These are phyloP conservation scores for Planoprotostelium fungivorum DNA, from an alignment of 78 protist species.

Conservation along the genomic window DNA sequence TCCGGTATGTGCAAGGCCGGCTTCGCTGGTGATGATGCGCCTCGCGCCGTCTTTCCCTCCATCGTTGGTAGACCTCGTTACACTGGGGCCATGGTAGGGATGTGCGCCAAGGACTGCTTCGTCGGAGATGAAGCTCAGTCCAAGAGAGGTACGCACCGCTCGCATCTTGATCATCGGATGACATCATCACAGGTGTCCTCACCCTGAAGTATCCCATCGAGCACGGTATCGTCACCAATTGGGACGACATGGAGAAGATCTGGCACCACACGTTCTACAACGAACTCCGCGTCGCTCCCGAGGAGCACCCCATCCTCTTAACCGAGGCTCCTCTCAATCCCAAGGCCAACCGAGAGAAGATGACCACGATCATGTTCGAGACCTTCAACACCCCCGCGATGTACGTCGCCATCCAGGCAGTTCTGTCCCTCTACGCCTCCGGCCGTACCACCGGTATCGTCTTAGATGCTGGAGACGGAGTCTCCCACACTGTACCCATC, in stretches of 20 bases:
- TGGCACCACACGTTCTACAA: too few species aligned
- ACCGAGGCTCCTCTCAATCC: too few species aligned
- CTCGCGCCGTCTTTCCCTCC: conserved; percentile 81
- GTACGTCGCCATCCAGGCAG: too few species aligned
- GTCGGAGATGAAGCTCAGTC: too few species aligned
- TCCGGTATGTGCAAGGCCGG: conserved; percentile 76
- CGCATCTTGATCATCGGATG: conserved; percentile 78
- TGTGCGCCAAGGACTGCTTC: conserved; percentile 80
- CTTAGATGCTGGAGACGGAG: conserved; percentile 97
- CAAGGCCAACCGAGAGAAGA: too few species aligned
- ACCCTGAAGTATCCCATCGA: too few species aligned
- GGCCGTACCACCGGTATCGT: conserved; percentile 95
- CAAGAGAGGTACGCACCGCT: conserved; percentile 89
- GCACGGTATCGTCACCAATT: too few species aligned
- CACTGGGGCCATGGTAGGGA: conserved; percentile 69
- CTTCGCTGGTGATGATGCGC: conserved; percentile 78
- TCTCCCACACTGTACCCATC: conserved; percentile 85
- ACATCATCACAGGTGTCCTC: conserved; percentile 91
- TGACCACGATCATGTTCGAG: too few species aligned
- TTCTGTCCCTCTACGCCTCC: conserved; percentile 86
- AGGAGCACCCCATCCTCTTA: too few species aligned
- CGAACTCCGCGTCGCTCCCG: conserved; percentile 91
- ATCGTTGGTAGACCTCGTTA: conserved; percentile 80
- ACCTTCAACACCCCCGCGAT: conserved; percentile 94
- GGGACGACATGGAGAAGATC: conserved; percentile 99